Percentiles rank a stretch among this genome's conserved stretches.
Conservation (phyloP, 352 stramenopile genomes). For the Hyaloperonospora brassicae region DNA sequence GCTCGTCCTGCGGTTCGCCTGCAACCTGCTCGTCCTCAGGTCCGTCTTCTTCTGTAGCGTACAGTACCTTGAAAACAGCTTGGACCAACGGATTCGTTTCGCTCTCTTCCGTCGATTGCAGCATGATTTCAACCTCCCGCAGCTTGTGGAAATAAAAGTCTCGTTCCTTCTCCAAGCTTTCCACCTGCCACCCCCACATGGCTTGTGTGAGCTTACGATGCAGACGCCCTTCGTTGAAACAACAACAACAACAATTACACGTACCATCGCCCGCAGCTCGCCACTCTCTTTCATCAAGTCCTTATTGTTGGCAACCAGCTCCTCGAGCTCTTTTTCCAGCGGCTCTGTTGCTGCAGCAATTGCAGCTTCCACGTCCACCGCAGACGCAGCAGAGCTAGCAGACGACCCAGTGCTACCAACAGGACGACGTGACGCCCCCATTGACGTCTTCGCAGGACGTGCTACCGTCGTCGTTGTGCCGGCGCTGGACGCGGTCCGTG, state of each 20-base stretch:
- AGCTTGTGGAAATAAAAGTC: conserved; percentile 99
- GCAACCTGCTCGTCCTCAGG: conserved; percentile 34
- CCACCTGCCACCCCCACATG: conserved; percentile 37
- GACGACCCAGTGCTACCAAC: conserved; percentile 20
- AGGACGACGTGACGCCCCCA: conserved; percentile 27
- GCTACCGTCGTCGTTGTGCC: conserved; percentile 21
- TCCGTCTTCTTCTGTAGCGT: conserved; percentile 62
- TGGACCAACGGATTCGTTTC: conserved; percentile 56
- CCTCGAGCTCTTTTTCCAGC: conserved; percentile 68
- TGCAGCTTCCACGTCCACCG: conserved; percentile 22
- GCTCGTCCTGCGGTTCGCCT: conserved; percentile 45
- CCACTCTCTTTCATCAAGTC: conserved; percentile 69
- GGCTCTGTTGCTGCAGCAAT: conserved; percentile 32
- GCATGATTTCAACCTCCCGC: conserved; percentile 94
- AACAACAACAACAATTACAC: conserved; percentile 3
- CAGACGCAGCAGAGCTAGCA: conserved; percentile 14
- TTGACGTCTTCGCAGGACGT: conserved; percentile 17
- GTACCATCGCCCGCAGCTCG: conserved; percentile 63
- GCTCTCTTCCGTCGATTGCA: conserved; percentile 66
- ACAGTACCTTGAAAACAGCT: conserved; percentile 82
- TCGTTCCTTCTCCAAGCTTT: conserved; percentile 89
- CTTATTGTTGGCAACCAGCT: conserved; percentile 58
- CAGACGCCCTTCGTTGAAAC: not conserved
- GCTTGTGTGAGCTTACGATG: conserved; percentile 1
- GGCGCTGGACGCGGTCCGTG: conserved; percentile 39